Evolutionary conservation across 208 protist genomes (phyloP).

Genomic region (Crithidia expoeki): DNA sequence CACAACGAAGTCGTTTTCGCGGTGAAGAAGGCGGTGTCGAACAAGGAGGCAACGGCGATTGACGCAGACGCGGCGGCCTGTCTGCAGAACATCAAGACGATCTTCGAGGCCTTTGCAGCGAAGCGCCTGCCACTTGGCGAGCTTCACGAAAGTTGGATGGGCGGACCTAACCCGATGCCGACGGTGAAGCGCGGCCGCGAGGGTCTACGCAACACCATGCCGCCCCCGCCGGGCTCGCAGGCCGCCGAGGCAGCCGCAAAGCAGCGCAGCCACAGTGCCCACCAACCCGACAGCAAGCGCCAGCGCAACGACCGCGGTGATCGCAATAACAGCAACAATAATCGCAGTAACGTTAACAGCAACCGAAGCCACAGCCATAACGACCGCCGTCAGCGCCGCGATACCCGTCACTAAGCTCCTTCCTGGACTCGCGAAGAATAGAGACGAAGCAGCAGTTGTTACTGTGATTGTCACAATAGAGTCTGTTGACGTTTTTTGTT

Average conservation of each 20-base stretch:
- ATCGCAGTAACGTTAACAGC: slow-evolving; percentile 6
- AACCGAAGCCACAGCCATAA: slow-evolving; percentile 21
- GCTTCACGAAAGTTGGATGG: slow-evolving; percentile 71
- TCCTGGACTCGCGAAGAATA: no score
- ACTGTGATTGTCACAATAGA: no score
- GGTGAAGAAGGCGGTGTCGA: slow-evolving; percentile 40
- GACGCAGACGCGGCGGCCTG: slow-evolving; percentile 62
- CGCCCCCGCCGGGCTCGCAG: slow-evolving; percentile 32
- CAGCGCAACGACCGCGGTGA: slow-evolving; percentile 15
- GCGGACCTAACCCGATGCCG: slow-evolving; percentile 52
- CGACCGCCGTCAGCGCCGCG: slow-evolving; percentile 8
- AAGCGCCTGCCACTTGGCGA: slow-evolving; percentile 74
- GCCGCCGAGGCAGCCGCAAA: slow-evolving; percentile 19
- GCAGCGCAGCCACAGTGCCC: slow-evolving; percentile 23
- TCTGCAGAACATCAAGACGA: slow-evolving; percentile 66
- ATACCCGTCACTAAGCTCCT: slow-evolving; percentile 7
- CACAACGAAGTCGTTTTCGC: slow-evolving; percentile 47
- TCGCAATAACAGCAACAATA: slow-evolving; percentile 4
- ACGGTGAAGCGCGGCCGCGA: slow-evolving; percentile 48
- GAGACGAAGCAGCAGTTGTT: not conserved
- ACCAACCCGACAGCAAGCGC: slow-evolving; percentile 24
- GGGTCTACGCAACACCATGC: slow-evolving; percentile 15
- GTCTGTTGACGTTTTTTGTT: not conserved
- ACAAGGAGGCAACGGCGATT: slow-evolving; percentile 29
- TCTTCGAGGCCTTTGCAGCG: slow-evolving; percentile 54